A percentile compares a stretch with the other conserved stretches of the same genome.
Evolutionary conservation across 805 yeast species (phyloP).

Genomic region (Candida maris): DNA sequence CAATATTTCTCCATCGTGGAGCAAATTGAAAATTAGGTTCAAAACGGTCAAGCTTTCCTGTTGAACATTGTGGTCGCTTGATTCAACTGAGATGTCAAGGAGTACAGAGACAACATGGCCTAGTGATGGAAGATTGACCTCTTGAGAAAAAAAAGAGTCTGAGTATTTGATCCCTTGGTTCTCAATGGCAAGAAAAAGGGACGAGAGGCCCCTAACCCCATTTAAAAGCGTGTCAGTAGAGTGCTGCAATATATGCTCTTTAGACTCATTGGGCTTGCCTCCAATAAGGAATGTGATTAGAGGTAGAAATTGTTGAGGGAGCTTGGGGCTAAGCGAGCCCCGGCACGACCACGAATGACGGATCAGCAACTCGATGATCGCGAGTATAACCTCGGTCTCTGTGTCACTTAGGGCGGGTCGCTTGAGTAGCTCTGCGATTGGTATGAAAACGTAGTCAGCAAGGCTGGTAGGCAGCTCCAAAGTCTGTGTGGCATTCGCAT

Average conservation of each 20-base stretch:
- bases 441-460: slow-evolving; percentile 63
- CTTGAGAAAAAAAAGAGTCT: slow-evolving; percentile 28
- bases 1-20: slow-evolving; percentile 45
- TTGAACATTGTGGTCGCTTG: slow-evolving; percentile 29
- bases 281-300: slow-evolving; percentile 44
- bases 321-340: slow-evolving; percentile 33
- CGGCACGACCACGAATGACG: slow-evolving; percentile 43
- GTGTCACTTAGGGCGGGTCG: slow-evolving; percentile 42
- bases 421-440: slow-evolving; percentile 51
- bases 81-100: slow-evolving; percentile 32
- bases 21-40: slow-evolving; percentile 29
- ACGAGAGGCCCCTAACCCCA: slow-evolving; percentile 32
- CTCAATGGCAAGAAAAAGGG: slow-evolving; percentile 31
- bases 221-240: slow-evolving; percentile 37
- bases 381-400: slow-evolving; percentile 43
- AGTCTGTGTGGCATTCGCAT: background rate
- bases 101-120: slow-evolving; percentile 47
- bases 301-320: slow-evolving; percentile 46
- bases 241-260: slow-evolving; percentile 27
- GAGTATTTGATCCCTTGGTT: slow-evolving; percentile 25
- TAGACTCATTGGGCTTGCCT: slow-evolving; percentile 35
- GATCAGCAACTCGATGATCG: slow-evolving; percentile 43
- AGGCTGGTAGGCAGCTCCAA: slow-evolving; percentile 34
- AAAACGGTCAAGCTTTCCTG: slow-evolving; percentile 34
- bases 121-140: slow-evolving; percentile 38